A percentile compares a stretch with the other conserved stretches of the same genome.
Conservation (phyloP, 495 filamentous ascomycete genomes). For the Podospora pseudoanserina region DNA sequence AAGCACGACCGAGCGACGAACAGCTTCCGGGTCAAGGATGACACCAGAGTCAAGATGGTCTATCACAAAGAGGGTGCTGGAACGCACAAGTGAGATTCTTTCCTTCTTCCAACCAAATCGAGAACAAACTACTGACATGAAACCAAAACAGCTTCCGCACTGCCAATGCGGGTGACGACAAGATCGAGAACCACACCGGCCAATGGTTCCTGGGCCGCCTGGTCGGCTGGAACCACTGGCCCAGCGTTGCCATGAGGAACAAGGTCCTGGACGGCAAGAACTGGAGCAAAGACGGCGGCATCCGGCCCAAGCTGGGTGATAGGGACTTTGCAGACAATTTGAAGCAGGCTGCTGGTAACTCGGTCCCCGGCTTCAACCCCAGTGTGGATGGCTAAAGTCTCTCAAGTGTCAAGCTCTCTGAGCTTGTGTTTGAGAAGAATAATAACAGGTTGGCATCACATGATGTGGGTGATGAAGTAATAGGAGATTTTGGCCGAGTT, state of each 20-base stretch:
- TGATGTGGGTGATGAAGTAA: too few species aligned
- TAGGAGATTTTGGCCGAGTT: neutral
- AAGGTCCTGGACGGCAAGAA: slow-evolving; percentile 25
- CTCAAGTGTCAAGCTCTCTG: too few species aligned
- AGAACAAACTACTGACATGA: neutral
- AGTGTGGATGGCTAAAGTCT: neutral
- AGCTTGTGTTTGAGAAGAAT: too few species aligned
- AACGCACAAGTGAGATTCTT: slow-evolving; percentile 19
- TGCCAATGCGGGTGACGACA: slow-evolving; percentile 31
- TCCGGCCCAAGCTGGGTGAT: slow-evolving; percentile 5
- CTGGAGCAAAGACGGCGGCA: slow-evolving; percentile 24
- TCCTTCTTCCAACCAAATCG: too few species aligned
- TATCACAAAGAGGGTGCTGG: slow-evolving; percentile 30
- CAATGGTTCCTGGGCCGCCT: slow-evolving; percentile 32
- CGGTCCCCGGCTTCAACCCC: neutral
- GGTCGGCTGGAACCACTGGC: slow-evolving; percentile 31
- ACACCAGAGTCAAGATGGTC: slow-evolving; percentile 29
- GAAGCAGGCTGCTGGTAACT: neutral
- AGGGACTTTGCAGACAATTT: slow-evolving; percentile 2
- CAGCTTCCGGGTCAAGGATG: slow-evolving; percentile 8
- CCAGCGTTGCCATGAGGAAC: slow-evolving; percentile 26
- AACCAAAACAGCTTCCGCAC: slow-evolving; percentile 27
- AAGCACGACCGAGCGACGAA: slow-evolving; percentile 21
- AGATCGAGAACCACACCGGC: slow-evolving; percentile 32
- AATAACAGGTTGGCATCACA: too few species aligned